Evolutionary conservation across 768 basidiomycete species (phyloP).

Genomic region (Lactifluus echinatus): DNA sequence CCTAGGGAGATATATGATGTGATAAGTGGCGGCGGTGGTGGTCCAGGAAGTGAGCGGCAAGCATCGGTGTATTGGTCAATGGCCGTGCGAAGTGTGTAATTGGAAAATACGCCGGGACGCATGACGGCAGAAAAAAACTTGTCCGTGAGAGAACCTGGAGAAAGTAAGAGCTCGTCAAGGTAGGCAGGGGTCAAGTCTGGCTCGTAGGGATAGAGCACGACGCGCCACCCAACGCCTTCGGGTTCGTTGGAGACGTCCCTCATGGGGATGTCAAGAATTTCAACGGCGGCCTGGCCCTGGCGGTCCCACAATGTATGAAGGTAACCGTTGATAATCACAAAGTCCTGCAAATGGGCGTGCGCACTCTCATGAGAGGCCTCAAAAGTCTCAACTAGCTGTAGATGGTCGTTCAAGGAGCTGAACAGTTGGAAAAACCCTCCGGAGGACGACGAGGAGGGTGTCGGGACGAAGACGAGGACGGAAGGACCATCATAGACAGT

Average conservation of each 20-base stretch:
- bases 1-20: constrained; percentile 55
- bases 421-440: constrained; percentile 78
- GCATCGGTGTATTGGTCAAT: constrained; percentile 74
- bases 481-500: constrained; percentile 56
- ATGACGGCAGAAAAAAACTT: constrained; percentile 79
- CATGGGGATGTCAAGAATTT: constrained; percentile 43
- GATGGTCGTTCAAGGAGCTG: constrained; percentile 45
- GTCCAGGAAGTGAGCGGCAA: constrained; percentile 56
- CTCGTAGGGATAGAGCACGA: constrained; percentile 56
- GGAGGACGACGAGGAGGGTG: constrained; percentile 49
- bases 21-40: constrained; percentile 47
- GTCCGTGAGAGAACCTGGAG: constrained; percentile 61
- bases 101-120: constrained; percentile 83
- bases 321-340: constrained; percentile 43
- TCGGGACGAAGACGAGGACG: constrained; percentile 66
- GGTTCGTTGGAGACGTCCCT: constrained; percentile 27
- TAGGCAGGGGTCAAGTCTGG: constrained; percentile 76
- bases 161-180: constrained; percentile 74
- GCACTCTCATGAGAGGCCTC: constrained; percentile 52
- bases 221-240: constrained; percentile 40
- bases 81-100: constrained; percentile 70
- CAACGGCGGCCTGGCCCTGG: constrained; percentile 66
- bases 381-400: constrained; percentile 49
- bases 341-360: constrained; percentile 72
- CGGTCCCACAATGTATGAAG: constrained; percentile 75